Base-by-base conservation (phyloP, 2,329 filamentous ascomycete genomes). In the Thermomyces lanuginosus region DNA sequence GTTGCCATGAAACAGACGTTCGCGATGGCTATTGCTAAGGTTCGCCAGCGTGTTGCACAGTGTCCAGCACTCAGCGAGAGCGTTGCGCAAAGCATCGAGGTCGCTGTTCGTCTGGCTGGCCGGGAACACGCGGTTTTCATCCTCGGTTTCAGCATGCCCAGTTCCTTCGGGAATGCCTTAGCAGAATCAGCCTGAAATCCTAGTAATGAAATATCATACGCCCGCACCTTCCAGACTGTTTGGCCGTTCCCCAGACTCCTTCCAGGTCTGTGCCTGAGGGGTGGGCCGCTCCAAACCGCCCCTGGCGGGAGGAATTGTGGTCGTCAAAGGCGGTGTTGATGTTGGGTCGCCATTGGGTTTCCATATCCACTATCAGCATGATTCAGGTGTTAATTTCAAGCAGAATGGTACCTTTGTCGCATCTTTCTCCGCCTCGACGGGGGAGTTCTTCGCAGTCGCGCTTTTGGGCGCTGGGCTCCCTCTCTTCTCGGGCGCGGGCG, bases 11-110 rank as follows among this genome's bases (percentile, higher is more conserved):
- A 89, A 86, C 16, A 83, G 74, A 11, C 79, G 67, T 39, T 81
- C 69, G 15, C 82, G 72, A 45, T 92, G 80, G 36, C 76, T 77
- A 10, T 79, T 84, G 49, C 82, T 92, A 10, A 92, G 63, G 36
- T 69, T 80, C 12, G 82, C 81, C 16, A 93, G 60, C 0, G 83
- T 92, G 45, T 92, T 93, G 58, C 84, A 93, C 8, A 93, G 59
- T 1, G 76, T 91, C 84, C 84, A 93, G 52, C 83, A 92, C 56
- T 92, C 81, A 35, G 77, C 71, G 9, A 93, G 61, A 2, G 83
- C 81, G 16, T 70, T 71, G 35, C 70, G 71, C n/a, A 92, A 58
- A 5, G 76, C 75, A 33, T 66, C 68, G 16, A 64, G 62, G 9
- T 15, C 8, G 21, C 28, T 23, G 25, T 19, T 24, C 26, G 26